Evolutionary conservation across 352 stramenopile species (phyloP).

Genomic region (Pythium folliculosum): DNA sequence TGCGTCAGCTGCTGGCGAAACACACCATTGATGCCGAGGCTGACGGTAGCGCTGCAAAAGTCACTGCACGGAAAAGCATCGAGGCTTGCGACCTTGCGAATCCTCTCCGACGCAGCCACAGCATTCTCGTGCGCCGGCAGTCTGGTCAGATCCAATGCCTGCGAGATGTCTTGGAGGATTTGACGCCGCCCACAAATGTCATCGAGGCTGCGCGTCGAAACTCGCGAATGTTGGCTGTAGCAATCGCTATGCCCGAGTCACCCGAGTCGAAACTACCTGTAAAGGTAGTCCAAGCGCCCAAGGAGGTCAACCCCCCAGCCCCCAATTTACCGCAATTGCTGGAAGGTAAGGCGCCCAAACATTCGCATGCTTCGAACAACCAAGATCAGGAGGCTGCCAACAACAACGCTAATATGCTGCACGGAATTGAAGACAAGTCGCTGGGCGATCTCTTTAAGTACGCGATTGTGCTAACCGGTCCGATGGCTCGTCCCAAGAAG

Average conservation of each 20-base stretch:
- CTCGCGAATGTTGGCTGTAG: constrained; percentile 2
- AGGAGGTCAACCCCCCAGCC: neutral
- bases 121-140: constrained; percentile 32
- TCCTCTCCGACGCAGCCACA: constrained; percentile 26
- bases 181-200: constrained; percentile 20
- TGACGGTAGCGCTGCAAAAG: neutral
- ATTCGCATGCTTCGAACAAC: neutral
- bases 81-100: neutral
- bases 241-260: neutral
- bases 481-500: constrained; percentile 39
- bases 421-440: constrained; percentile 47
- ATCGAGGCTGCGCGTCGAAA: constrained; percentile 17
- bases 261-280: neutral
- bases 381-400: constrained; percentile 3
- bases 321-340: neutral
- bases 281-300: neutral
- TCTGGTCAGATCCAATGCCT: constrained; percentile 35
- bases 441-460: constrained; percentile 73
- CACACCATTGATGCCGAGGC: constrained; percentile 7
- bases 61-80: neutral
- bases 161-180: constrained; percentile 32
- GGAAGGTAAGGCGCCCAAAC: neutral
- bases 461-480: constrained; percentile 60
- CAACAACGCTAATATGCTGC: neutral
- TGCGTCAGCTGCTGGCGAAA: constrained; percentile 12